Percentiles rank a stretch among this genome's conserved stretches.
phyloP scores from a whole-genome alignment of 257 asterid species.

The Craterostigma plantagineum region DNA sequence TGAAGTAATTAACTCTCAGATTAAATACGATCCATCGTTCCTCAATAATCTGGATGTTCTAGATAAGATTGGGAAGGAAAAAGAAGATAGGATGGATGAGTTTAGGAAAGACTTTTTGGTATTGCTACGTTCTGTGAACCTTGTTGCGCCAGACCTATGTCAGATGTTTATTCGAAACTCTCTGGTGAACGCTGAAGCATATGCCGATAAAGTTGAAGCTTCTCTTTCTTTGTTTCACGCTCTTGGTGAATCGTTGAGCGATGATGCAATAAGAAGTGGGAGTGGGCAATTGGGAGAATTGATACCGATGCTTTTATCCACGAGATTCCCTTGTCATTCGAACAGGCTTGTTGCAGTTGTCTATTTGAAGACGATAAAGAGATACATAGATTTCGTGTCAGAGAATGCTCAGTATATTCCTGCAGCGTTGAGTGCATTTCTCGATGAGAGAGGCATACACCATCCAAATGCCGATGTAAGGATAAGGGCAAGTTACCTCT shows the following conservation, averaged over 20 bases:
- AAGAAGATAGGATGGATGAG: conserved; percentile 85
- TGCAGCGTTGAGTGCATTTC: conserved; percentile 54
- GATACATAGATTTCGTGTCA: conserved; percentile 61
- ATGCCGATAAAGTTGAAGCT: conserved; percentile 90
- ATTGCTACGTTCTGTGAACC: conserved; percentile 61
- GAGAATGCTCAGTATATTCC: conserved; percentile 76
- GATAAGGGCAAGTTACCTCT: conserved; percentile 84
- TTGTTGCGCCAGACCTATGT: conserved; percentile 80
- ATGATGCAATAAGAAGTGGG: conserved; percentile 49
- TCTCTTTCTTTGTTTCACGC: conserved; percentile 81
- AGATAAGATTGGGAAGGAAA: conserved; percentile 83
- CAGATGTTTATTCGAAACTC: conserved; percentile 67
- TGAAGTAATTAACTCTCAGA: conserved; percentile 53
- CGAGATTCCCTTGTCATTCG: conserved; percentile 81
- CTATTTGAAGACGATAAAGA: conserved; percentile 71
- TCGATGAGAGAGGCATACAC: conserved; percentile 90
- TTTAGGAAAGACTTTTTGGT: conserved; percentile 72
- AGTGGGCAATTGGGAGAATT: conserved; percentile 56
- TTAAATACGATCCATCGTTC: conserved; percentile 50
- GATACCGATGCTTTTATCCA: conserved; percentile 66
- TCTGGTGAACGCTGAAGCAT: conserved; percentile 37
- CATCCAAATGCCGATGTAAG: conserved; percentile 69
- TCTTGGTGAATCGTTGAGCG: conserved; percentile 68
- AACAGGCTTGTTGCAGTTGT: conserved; percentile 81
- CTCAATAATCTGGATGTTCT: conserved; percentile 43